Evolutionary conservation across 306 rosid genomes (phyloP).

Genomic region (Bauhinia variegata): DNA sequence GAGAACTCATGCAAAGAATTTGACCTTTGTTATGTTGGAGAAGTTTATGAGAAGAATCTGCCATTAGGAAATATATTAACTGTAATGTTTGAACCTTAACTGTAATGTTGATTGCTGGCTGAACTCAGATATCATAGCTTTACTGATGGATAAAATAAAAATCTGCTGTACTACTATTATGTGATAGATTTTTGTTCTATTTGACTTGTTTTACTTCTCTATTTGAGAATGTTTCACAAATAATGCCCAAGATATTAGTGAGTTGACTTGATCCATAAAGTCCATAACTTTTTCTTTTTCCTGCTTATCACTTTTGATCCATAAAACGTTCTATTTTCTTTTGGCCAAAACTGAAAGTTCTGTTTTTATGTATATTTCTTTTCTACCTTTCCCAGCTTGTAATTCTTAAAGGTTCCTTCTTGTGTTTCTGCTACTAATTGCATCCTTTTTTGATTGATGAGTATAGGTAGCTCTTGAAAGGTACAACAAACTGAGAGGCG

Average conservation of each 20-base stretch:
- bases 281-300: background rate
- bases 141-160: background rate
- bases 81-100: conserved; percentile 49
- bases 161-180: background rate
- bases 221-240: too few relatives aligned
- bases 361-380: too few relatives aligned
- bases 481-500: conserved; percentile 79
- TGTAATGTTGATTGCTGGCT: background rate
- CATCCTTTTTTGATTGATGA: conserved; percentile 4
- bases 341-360: too few relatives aligned
- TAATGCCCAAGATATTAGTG: too few relatives aligned
- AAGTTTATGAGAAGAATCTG: conserved; percentile 6
- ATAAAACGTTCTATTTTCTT: background rate
- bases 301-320: background rate
- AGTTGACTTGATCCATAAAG: background rate
- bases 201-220: background rate
- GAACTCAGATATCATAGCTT: too few relatives aligned
- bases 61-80: conserved; percentile 64
- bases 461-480: conserved; percentile 90
- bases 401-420: background rate
- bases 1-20: background rate
- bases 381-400: conserved; percentile 1
- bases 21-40: background rate
- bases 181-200: background rate
- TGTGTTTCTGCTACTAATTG: conserved; percentile 16